Base-by-base conservation (phyloP, 2,329 filamentous ascomycete species). In the Colletotrichum sp. region DNA sequence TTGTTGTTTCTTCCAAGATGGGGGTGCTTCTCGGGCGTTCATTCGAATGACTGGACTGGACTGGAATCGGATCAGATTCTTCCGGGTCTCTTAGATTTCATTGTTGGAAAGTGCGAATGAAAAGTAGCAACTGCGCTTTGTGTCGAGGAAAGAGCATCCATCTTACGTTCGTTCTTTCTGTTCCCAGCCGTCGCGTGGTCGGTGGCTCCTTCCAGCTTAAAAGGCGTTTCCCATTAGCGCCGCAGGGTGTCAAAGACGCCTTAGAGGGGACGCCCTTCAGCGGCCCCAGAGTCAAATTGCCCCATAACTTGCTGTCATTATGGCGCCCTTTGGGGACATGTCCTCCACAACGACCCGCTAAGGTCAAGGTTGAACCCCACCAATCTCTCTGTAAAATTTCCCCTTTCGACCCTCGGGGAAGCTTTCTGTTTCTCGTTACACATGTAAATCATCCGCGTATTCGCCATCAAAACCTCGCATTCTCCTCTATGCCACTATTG, bases 171-270 rank as follows among this genome's bases (percentile, higher is more conserved):
- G 48, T 60, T 28, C 30, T 2, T 68, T 59, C 12, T 34, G 28
- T 66, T 30, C 36, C 32, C 15, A 15, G 15, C 48, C n/a, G 22
- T 60, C 61, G 61, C 34, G n/a, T 28, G 32, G 7, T n/a, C 0
- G 52, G 48, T 30, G 27, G 32, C 52, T 60, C 28, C 66, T 13
- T n/a, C 66, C n/a, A 32, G 44, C 13, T 68, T 68, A 59, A 68
- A n/a, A 25, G 48, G 19, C 66, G 30, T 28, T 34, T 61, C 22
- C 28, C 44, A 7, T 13, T 61, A 69, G 67, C 55, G 67, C 6
- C 48, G 39, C 68, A 70, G 68, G 68, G 68, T 70, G 68, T 70
- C 68, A 70, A 70, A n/a, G 27, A 70, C 68, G 57, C 68, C 68
- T 34, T 52, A 9, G 25, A 34, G 22, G 25, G 57, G 57, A 16